Conservation (phyloP, 306 rosid species). For the Dryas octopetala region DNA sequence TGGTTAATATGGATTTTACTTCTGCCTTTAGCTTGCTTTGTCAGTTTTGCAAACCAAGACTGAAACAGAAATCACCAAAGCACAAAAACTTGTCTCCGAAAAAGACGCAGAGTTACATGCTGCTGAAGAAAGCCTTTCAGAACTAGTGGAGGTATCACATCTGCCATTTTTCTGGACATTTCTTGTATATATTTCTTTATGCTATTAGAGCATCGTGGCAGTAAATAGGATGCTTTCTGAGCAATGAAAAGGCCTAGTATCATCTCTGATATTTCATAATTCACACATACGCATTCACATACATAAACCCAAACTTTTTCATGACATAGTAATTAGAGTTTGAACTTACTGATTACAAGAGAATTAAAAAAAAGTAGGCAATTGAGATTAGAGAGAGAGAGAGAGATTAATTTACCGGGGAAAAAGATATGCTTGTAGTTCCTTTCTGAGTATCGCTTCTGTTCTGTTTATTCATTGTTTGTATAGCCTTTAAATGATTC, state of each 20-base stretch:
- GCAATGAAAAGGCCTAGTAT: background rate
- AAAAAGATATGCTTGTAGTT: background rate
- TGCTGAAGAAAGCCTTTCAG: slow-evolving; percentile 87
- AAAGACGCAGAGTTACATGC: slow-evolving; percentile 67
- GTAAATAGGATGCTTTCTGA: slow-evolving; percentile 15
- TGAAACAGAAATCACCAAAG: slow-evolving; percentile 68
- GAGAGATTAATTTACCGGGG: background rate
- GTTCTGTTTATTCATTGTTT: background rate
- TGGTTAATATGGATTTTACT: slow-evolving; percentile 29
- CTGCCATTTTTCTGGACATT: slow-evolving; percentile 29
- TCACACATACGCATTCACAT: too few relatives aligned
- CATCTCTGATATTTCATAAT: background rate
- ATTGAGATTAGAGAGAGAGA: too few relatives aligned
- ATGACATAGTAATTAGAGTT: background rate
- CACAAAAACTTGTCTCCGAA: slow-evolving; percentile 62
- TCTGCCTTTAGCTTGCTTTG: slow-evolving; percentile 64
- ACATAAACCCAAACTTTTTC: background rate
- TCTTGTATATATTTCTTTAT: background rate
- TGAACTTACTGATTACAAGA: background rate
- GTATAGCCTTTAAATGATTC: background rate
- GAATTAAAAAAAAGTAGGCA: background rate
- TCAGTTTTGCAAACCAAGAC: slow-evolving; percentile 75
- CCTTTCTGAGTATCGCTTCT: background rate
- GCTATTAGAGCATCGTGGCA: slow-evolving; percentile 26
- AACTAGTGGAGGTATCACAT: slow-evolving; percentile 72